A percentile compares a stretch with the other conserved stretches of the same genome.
Evolutionary conservation across 192 early-diverging fungal genomes (phyloP).

Genomic region (Endogone sp.): DNA sequence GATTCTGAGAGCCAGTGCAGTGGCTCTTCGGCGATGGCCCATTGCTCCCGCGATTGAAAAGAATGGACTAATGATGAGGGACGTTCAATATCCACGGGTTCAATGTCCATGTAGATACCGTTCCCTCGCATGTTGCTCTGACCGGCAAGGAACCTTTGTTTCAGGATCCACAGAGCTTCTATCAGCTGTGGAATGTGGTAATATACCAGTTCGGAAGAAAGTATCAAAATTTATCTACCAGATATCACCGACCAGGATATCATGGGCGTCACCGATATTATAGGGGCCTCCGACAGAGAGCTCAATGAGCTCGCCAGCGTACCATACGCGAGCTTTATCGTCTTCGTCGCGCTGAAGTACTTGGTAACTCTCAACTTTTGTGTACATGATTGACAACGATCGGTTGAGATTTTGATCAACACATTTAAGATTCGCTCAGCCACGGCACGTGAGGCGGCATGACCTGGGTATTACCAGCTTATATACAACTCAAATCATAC

Average conservation of each 20-base stretch:
- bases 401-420: too few relatives aligned
- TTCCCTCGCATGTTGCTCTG: slow-evolving; percentile 36
- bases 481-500: too few relatives aligned
- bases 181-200: too few relatives aligned
- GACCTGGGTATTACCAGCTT: too few relatives aligned
- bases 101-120: slow-evolving; percentile 7
- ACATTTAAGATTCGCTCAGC: too few relatives aligned
- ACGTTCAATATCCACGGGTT: background rate
- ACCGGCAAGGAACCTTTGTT: slow-evolving; percentile 28
- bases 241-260: slow-evolving; percentile 30
- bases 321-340: slow-evolving; percentile 8
- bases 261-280: slow-evolving; percentile 6
- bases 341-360: slow-evolving; percentile 15
- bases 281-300: slow-evolving; percentile 21
- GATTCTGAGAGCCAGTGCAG: slow-evolving; percentile 15
- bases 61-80: slow-evolving; percentile 7
- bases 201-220: too few relatives aligned
- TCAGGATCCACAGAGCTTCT: too few relatives aligned
- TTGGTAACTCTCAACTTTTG: slow-evolving; percentile 6
- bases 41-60: slow-evolving; percentile 23
- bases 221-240: too few relatives aligned
- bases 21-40: slow-evolving; percentile 18
- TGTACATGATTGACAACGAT: too few relatives aligned
- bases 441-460: too few relatives aligned
- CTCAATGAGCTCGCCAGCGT: too few relatives aligned